Evolutionary conservation across 192 early-diverging fungal genomes (phyloP), one percentile per base, ranked within the genome.

Genomic region (Rhizophagus clarus): DNA sequence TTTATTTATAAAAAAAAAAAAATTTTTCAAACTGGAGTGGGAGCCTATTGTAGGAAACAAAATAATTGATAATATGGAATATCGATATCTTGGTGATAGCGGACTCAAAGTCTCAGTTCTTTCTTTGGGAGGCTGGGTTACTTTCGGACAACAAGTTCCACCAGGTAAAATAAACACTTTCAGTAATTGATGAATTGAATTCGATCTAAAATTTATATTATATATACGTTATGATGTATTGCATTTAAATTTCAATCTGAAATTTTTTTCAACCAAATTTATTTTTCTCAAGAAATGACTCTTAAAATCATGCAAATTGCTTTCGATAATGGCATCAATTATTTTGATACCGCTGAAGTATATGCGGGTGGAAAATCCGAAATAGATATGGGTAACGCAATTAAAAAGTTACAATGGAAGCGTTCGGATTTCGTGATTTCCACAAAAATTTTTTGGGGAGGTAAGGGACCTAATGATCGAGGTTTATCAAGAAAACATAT

Each of bases 401-500:
- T 96, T 79, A 92, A 92, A 79, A 89, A 95, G 78, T 90, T 91
- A 77, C 89, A 88, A 10, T 91, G 90, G 87, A 86, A 88, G 73
- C 87, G 95, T n/a, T 91, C 89, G 5, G 89, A 91, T 37, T 87
- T 93, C 34, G 94, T 96, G 28, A 90, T 96, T 29, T 89, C 90
- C 12, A 96, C 95, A 64, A 96, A 96, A 83, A 81, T 93, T 34
- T 93, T 91, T 61, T 91, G 91, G 92, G 92, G 90, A 15, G 90
- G 88, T 8, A 90, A 91, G 42, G 92, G 93, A 0, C 90, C 90
- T 42, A 96, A 96, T 84, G 94, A 95, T 62, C 89, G 89, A 47
- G 95, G 95, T 7, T 85, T 96, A 29, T 95, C 94, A 1, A 87
- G 94, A 70, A 96, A 96, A 79, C 94, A 96, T 83, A 91, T 96